Conservation (phyloP, 2,329 filamentous ascomycete species). For the Phoma sp. region DNA sequence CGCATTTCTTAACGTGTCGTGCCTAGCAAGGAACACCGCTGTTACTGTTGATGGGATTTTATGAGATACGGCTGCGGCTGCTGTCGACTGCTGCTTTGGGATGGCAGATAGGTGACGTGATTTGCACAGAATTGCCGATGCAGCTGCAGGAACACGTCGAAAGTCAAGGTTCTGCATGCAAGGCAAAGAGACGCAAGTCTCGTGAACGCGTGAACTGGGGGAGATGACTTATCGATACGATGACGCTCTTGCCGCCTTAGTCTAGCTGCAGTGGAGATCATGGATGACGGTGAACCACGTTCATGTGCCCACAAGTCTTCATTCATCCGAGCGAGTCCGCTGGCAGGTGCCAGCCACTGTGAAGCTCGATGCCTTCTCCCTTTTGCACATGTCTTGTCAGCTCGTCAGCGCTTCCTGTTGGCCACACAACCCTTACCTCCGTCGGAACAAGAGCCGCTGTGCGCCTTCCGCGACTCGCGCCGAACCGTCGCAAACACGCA, state of each 20-base stretch:
- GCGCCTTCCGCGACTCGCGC: slow-evolving; percentile 30
- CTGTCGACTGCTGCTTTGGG: slow-evolving; percentile 2
- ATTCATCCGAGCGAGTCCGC: slow-evolving; percentile 3
- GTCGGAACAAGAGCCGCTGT: slow-evolving; percentile 15
- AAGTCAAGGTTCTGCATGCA: slow-evolving; percentile 7
- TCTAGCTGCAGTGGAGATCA: slow-evolving; percentile 8
- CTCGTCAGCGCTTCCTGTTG: neutral
- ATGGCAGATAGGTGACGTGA: neutral
- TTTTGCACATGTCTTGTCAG: slow-evolving; percentile 12
- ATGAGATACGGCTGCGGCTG: neutral
- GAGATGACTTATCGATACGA: slow-evolving; percentile 21
- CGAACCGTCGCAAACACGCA: slow-evolving; percentile 19
- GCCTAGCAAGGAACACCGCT: slow-evolving; percentile 5
- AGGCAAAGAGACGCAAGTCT: slow-evolving; percentile 8
- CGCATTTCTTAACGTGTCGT: neutral
- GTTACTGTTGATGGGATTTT: neutral
- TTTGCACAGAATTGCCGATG: slow-evolving; percentile 1
- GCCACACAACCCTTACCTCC: slow-evolving; percentile 4
- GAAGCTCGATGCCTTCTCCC: slow-evolving; percentile 1
- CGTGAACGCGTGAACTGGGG: slow-evolving; percentile 11
- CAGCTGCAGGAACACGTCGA: slow-evolving; percentile 18
- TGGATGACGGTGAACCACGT: slow-evolving; percentile 21
- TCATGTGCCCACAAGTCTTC: slow-evolving; percentile 8
- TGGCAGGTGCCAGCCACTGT: slow-evolving; percentile 3
- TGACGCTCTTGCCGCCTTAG: slow-evolving; percentile 20